These are phyloP conservation scores for Monotropa hypopitys DNA, from an alignment of 179 eudicot species.

Conservation along the genomic window DNA sequence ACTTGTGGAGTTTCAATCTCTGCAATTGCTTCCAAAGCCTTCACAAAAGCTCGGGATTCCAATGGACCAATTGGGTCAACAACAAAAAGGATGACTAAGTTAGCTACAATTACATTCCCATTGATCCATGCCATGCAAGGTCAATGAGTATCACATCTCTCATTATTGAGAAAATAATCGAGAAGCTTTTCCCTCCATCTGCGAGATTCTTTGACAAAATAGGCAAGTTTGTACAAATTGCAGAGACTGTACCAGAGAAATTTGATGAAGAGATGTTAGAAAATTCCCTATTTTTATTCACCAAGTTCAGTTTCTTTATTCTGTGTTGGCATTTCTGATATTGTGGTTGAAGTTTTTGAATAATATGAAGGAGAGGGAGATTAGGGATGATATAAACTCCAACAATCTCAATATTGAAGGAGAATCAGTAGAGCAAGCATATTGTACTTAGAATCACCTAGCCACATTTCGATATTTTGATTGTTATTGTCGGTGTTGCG, in stretches of 20 bases:
- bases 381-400: conserved; percentile 25
- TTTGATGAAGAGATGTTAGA: conserved; percentile 22
- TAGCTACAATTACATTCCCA: conserved; percentile 17
- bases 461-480: neutral
- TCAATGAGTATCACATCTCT: conserved; percentile 31
- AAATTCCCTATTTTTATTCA: conserved; percentile 18
- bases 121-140: conserved; percentile 20
- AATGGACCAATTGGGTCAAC: conserved; percentile 28
- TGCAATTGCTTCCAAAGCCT: conserved; percentile 20
- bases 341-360: conserved; percentile 25
- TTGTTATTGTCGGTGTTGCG: conserved; percentile 21
- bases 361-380: conserved; percentile 36
- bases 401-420: conserved; percentile 3
- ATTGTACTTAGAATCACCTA: neutral
- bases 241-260: conserved; percentile 31
- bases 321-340: conserved; percentile 12
- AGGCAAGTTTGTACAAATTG: conserved; percentile 21
- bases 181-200: conserved; percentile 27
- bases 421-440: neutral
- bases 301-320: conserved; percentile 25
- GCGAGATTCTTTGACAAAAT: conserved; percentile 28
- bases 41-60: conserved; percentile 14
- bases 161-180: conserved; percentile 20
- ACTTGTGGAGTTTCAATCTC: conserved; percentile 32
- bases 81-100: conserved; percentile 12